Evolutionary conservation across 2,329 filamentous ascomycete species (phyloP).

Genomic region (Trichophaea hybrida): DNA sequence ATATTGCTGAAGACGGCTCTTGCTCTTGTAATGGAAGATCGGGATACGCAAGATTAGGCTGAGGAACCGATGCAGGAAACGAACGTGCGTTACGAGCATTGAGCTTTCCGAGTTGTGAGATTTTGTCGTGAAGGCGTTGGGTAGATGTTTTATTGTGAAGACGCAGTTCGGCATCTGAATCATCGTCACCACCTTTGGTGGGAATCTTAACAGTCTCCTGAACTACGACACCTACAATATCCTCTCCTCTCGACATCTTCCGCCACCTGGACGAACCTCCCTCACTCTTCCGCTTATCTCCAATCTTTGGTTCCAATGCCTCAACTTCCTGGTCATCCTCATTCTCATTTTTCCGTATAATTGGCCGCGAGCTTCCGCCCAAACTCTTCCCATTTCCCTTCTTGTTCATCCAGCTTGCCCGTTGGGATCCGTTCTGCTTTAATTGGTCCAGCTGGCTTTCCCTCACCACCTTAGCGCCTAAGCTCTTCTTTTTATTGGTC

Average conservation of each 20-base stretch:
- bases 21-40: conserved; percentile 44
- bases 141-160: conserved; percentile 64
- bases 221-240: neutral
- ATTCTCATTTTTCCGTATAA: neutral
- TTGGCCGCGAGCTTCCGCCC: conserved; percentile 32
- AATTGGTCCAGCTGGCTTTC: conserved; percentile 60
- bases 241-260: neutral
- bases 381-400: conserved; percentile 56
- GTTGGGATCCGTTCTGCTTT: conserved; percentile 21
- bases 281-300: conserved; percentile 4
- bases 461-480: conserved; percentile 56
- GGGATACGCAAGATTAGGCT: conserved; percentile 10
- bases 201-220: conserved; percentile 1
- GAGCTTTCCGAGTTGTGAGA: conserved; percentile 52
- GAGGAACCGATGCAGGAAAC: conserved; percentile 7
- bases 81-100: conserved; percentile 34
- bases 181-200: conserved; percentile 3
- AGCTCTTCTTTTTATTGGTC: conserved; percentile 60
- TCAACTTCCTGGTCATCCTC: neutral
- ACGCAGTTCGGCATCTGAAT: conserved; percentile 11
- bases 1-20: neutral
- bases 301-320: neutral
- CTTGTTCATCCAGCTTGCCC: conserved; percentile 59
- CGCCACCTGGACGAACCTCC: neutral
- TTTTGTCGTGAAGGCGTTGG: conserved; percentile 80